Percentiles rank a stretch among this genome's conserved stretches.
phyloP scores from a whole-genome alignment of 164 flowering plant species.

The Saururus chinensis region DNA sequence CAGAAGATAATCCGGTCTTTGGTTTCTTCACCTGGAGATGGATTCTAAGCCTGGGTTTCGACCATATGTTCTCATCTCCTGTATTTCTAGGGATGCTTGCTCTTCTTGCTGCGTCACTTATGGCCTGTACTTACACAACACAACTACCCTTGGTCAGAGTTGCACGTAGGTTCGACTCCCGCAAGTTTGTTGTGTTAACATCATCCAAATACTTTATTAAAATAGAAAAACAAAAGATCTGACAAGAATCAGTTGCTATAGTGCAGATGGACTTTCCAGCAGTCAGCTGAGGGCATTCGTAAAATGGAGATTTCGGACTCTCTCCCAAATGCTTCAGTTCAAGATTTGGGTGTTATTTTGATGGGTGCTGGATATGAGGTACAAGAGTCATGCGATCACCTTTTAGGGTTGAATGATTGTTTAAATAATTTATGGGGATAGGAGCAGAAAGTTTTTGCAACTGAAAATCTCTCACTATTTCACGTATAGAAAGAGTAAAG shows the following conservation, averaged over 20 bases:
- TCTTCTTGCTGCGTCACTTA: constrained; percentile 77
- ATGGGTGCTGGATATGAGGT: constrained; percentile 99
- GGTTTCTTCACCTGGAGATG: constrained; percentile 94
- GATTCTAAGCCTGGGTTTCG: constrained; percentile 76
- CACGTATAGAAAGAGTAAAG: no score
- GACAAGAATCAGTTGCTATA: constrained; percentile 12
- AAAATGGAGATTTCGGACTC: constrained; percentile 74
- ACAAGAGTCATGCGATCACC: neutral
- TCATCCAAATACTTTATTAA: neutral
- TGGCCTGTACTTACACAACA: constrained; percentile 98
- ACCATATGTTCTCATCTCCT: constrained; percentile 96
- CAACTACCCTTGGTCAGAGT: constrained; percentile 90
- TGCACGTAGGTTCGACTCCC: constrained; percentile 68
- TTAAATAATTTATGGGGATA: no score
- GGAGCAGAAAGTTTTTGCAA: neutral
- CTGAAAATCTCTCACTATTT: no score
- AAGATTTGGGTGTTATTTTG: constrained; percentile 76
- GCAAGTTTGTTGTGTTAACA: constrained; percentile 5
- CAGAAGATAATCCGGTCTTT: constrained; percentile 73
- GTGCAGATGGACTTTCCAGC: constrained; percentile 72
- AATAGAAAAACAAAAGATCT: neutral
- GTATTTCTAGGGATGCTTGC: constrained; percentile 65
- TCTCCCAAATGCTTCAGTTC: constrained; percentile 65
- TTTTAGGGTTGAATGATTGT: no score
- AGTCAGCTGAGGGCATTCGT: constrained; percentile 57